A percentile compares a stretch with the other conserved stretches of the same genome.
phyloP scores from a whole-genome alignment of 441 rosid species.

The Populus hybrid region DNA sequence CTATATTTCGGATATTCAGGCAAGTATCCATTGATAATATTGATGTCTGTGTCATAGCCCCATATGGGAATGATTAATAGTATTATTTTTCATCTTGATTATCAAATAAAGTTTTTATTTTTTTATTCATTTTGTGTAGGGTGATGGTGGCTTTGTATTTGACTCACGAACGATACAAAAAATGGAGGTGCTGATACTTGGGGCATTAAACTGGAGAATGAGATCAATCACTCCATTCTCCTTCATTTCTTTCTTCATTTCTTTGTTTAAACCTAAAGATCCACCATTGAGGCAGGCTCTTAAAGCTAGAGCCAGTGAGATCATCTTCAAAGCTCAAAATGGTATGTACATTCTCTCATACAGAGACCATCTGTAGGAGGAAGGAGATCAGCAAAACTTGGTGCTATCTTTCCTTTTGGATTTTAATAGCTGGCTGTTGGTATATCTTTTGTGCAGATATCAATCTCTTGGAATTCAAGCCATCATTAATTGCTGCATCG shows the following conservation, averaged over 20 bases:
- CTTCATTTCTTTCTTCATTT: slow-evolving; percentile 50
- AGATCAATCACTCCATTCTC: slow-evolving; percentile 79
- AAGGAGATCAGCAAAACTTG: neutral
- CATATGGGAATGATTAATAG: neutral
- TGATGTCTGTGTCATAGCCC: neutral
- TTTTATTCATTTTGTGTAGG: slow-evolving; percentile 14
- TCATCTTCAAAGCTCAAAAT: slow-evolving; percentile 53
- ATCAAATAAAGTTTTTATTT: neutral
- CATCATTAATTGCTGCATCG: slow-evolving; percentile 69
- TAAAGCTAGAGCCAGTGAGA: slow-evolving; percentile 48
- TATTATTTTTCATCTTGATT: neutral
- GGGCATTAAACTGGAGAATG: slow-evolving; percentile 82
- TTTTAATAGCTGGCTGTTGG: neutral
- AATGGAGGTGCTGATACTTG: slow-evolving; percentile 67
- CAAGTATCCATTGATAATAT: neutral
- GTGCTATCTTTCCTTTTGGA: neutral
- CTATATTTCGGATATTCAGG: slow-evolving; percentile 42
- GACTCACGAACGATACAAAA: slow-evolving; percentile 47
- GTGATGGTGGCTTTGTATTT: slow-evolving; percentile 39
- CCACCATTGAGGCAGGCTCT: slow-evolving; percentile 40
- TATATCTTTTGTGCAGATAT: slow-evolving; percentile 33
- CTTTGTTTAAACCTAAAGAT: slow-evolving; percentile 46
- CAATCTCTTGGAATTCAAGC: slow-evolving; percentile 55
- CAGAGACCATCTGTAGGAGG: neutral
- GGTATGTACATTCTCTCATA: slow-evolving; percentile 29